Percentiles rank a stretch among this genome's conserved stretches.
Conservation (phyloP, 768 basidiomycete species). For the Suillus decipiens region DNA sequence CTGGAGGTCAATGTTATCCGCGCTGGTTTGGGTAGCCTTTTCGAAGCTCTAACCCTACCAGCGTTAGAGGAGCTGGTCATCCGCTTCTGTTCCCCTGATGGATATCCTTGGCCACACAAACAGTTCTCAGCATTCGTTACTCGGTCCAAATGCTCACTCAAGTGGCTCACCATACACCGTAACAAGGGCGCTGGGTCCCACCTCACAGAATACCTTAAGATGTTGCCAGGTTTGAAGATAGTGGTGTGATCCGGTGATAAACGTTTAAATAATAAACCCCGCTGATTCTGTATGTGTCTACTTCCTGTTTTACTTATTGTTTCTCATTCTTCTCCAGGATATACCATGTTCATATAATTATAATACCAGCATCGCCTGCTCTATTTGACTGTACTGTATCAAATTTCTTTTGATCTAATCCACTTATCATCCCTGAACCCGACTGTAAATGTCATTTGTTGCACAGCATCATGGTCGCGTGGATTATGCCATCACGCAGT, state of each 20-base stretch:
- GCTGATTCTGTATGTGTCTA: background rate
- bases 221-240: conserved; percentile 22
- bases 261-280: background rate
- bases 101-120: conserved; percentile 29
- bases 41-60: conserved; percentile 24
- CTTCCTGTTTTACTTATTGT: background rate
- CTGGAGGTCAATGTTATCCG: conserved; percentile 33
- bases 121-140: conserved; percentile 25
- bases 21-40: conserved; percentile 24
- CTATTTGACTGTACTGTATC: background rate
- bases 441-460: background rate
- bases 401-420: background rate
- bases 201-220: conserved; percentile 25
- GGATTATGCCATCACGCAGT: background rate
- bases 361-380: background rate
- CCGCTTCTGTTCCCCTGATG: conserved; percentile 32
- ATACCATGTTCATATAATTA: background rate
- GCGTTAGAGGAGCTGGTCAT: conserved; percentile 33
- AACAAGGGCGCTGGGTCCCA: conserved; percentile 23
- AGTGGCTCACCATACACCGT: conserved; percentile 26
- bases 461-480: background rate
- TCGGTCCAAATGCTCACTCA: conserved; percentile 28
- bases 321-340: background rate
- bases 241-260: background rate
- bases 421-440: background rate